Evolutionary conservation across 768 basidiomycete species (phyloP).

Genomic region (Gymnopilus dilepis): DNA sequence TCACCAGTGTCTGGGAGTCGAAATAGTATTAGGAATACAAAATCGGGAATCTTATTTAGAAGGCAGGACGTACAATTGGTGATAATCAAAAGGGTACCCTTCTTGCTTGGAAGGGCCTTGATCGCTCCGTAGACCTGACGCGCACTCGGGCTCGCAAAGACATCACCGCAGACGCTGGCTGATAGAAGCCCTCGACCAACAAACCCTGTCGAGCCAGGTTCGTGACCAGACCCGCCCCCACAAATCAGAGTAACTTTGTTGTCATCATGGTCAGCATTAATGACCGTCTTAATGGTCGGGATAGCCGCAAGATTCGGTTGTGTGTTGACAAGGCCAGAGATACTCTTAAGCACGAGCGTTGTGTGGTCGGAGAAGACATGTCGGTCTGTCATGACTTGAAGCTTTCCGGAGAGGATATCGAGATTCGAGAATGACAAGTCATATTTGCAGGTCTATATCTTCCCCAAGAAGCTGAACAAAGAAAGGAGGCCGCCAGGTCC

Average conservation of each 20-base stretch:
- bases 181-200: constrained; percentile 6
- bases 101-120: constrained; percentile 3
- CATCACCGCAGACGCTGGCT: constrained; percentile 6
- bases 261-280: constrained; percentile 7
- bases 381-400: neutral
- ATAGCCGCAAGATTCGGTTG: constrained; percentile 4
- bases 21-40: neutral
- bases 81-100: constrained; percentile 1
- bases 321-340: constrained; percentile 4
- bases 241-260: neutral
- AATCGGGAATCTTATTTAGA: too few relatives aligned
- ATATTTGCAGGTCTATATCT: neutral
- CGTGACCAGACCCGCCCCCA: constrained; percentile 6
- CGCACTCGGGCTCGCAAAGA: constrained; percentile 10
- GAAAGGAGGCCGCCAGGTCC: neutral
- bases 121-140: constrained; percentile 9
- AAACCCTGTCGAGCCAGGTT: constrained; percentile 4
- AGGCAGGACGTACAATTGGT: constrained; percentile 5
- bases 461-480: neutral
- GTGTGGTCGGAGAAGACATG: constrained; percentile 7
- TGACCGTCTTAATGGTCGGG: constrained; percentile 3
- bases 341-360: neutral
- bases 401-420: too few relatives aligned
- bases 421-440: neutral
- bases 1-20: constrained; percentile 3